Conservation (phyloP, 768 basidiomycete species). For the Tylopilus sp. region DNA sequence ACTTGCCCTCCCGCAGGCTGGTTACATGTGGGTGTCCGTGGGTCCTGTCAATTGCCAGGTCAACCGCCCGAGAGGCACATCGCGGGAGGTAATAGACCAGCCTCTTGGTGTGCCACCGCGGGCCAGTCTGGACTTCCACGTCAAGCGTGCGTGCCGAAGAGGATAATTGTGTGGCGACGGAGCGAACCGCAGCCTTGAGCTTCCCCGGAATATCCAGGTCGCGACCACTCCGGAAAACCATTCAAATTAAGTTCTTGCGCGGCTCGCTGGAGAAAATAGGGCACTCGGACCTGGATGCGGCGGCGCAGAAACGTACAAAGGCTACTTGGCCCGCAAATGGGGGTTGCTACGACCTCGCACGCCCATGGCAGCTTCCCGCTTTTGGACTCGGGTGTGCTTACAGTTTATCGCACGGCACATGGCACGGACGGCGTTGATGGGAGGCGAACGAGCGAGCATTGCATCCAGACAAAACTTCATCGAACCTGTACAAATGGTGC, state of each 20-base stretch:
- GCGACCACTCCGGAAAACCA: constrained; percentile 9
- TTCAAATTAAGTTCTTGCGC: constrained; percentile 13
- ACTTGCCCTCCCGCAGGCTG: neutral
- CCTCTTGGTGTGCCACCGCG: constrained; percentile 11
- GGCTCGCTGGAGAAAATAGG: constrained; percentile 4
- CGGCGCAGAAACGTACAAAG: constrained; percentile 22
- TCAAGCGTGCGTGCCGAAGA: constrained; percentile 19
- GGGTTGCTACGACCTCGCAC: constrained; percentile 9
- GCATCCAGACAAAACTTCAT: constrained; percentile 9
- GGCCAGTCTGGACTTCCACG: constrained; percentile 15
- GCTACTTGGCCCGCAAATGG: constrained; percentile 13
- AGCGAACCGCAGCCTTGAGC: constrained; percentile 7
- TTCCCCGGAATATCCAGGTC: constrained; percentile 7
- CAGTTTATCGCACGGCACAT: neutral
- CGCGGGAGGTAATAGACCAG: constrained; percentile 18
- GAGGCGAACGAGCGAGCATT: constrained; percentile 4
- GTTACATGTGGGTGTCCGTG: constrained; percentile 22
- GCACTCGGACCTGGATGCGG: constrained; percentile 13
- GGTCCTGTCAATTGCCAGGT: constrained; percentile 26
- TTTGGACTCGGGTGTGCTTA: constrained; percentile 15
- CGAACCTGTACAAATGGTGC: constrained; percentile 11
- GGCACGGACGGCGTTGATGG: neutral
- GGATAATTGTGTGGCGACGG: constrained; percentile 13
- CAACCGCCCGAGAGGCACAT: constrained; percentile 17
- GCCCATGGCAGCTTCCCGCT: constrained; percentile 9